Evolutionary conservation across 352 stramenopile species (phyloP).

Genomic region (Phytophthora citrophthora): DNA sequence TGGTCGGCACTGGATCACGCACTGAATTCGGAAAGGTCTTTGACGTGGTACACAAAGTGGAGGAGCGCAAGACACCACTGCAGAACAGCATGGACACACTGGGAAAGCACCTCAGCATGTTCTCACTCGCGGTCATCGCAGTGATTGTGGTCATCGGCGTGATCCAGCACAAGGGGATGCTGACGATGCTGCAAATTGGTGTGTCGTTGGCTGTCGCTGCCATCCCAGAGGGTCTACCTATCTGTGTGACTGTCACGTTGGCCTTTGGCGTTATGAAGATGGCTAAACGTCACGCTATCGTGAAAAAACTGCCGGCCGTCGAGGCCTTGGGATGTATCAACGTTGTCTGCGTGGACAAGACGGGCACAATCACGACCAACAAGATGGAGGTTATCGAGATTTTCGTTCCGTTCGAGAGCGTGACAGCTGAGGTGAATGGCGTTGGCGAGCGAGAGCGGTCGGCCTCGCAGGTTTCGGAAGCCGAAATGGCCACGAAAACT

Average conservation of each 20-base stretch:
- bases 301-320: slow-evolving; percentile 90
- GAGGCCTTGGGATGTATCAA: slow-evolving; percentile 92
- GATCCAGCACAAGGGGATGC: slow-evolving; percentile 90
- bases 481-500: slow-evolving; percentile 14
- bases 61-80: slow-evolving; percentile 94
- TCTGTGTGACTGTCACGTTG: slow-evolving; percentile 84
- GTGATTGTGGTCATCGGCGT: slow-evolving; percentile 95
- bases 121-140: slow-evolving; percentile 93
- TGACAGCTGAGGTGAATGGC: slow-evolving; percentile 71
- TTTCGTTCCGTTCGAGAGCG: slow-evolving; percentile 81
- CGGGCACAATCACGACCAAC: slow-evolving; percentile 94
- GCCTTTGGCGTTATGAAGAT: slow-evolving; percentile 89
- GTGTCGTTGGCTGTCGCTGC: slow-evolving; percentile 89
- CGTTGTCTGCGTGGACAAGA: slow-evolving; percentile 95
- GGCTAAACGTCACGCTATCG: slow-evolving; percentile 84
- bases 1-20: slow-evolving; percentile 92
- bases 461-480: slow-evolving; percentile 11
- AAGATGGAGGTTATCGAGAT: slow-evolving; percentile 88
- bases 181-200: slow-evolving; percentile 97
- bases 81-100: slow-evolving; percentile 97
- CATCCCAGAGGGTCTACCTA: slow-evolving; percentile 79
- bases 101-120: slow-evolving; percentile 94
- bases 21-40: slow-evolving; percentile 98
- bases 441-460: slow-evolving; percentile 43
- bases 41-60: slow-evolving; percentile 93